Conservation (phyloP, 345 rosid genomes). For the Bruguiera gymnorhiza region DNA sequence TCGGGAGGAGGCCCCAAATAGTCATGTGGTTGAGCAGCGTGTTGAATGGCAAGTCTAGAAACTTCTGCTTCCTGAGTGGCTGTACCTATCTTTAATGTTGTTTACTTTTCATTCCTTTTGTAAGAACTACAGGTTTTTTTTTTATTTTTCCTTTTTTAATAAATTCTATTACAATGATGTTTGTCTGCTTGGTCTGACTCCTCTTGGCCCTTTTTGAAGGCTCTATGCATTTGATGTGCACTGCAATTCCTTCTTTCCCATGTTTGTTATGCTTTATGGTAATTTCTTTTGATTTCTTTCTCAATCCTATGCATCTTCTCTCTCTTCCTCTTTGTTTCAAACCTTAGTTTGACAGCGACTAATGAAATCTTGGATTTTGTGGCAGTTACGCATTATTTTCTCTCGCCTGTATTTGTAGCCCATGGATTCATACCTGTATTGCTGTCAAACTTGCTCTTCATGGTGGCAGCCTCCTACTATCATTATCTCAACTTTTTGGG, state of each 20-base stretch:
- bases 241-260: slow-evolving; percentile 99
- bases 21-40: slow-evolving; percentile 97
- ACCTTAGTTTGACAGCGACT: background rate
- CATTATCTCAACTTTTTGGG: slow-evolving; percentile 98
- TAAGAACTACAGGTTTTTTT: background rate
- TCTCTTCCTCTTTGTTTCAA: background rate
- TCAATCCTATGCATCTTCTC: background rate
- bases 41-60: slow-evolving; percentile 86
- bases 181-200: slow-evolving; percentile 4
- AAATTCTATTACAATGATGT: slow-evolving; percentile 1
- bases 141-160: background rate
- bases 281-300: slow-evolving; percentile 38
- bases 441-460: slow-evolving; percentile 86
- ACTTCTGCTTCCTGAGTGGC: slow-evolving; percentile 13
- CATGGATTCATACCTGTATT: slow-evolving; percentile 86
- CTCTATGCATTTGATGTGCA: slow-evolving; percentile 97
- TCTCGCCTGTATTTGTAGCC: slow-evolving; percentile 80
- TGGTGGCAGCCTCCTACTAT: slow-evolving; percentile 90
- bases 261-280: slow-evolving; percentile 94
- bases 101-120: background rate
- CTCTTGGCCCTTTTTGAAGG: slow-evolving; percentile 45
- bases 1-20: slow-evolving; percentile 93
- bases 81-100: background rate
- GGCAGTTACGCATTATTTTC: slow-evolving; percentile 87
- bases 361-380: slow-evolving; percentile 22